Evolutionary conservation across 1,284 basidiomycete genomes (phyloP).

Genomic region (Rhodotorula sp.): DNA sequence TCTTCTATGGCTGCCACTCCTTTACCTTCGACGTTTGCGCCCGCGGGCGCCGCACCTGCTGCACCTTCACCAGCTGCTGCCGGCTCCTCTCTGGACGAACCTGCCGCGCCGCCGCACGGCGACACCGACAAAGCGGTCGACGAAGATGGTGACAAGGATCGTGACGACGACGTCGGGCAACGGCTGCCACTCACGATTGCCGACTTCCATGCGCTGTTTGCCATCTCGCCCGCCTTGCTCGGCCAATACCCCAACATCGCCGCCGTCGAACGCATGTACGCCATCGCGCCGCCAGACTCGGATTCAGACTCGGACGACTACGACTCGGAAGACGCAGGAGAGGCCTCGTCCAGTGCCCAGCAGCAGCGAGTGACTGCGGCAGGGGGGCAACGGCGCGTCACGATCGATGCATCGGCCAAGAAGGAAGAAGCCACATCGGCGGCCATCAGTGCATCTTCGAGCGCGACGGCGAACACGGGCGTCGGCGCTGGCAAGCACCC

Average conservation of each 20-base stretch:
- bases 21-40: slow-evolving; percentile 14
- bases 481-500: slow-evolving; percentile 24
- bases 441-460: neutral
- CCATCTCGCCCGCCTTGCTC: slow-evolving; percentile 31
- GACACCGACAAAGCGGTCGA: neutral
- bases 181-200: slow-evolving; percentile 18
- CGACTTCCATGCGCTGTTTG: slow-evolving; percentile 39
- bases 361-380: neutral
- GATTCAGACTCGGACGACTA: slow-evolving; percentile 22
- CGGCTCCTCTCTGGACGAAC: neutral
- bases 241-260: slow-evolving; percentile 23
- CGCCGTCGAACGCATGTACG: slow-evolving; percentile 37
- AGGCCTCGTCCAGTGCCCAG: too few species aligned
- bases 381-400: neutral
- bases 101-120: neutral
- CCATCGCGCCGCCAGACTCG: slow-evolving; percentile 23
- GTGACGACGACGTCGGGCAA: neutral
- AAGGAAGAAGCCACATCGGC: neutral
- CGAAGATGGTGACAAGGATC: neutral
- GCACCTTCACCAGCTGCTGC: neutral
- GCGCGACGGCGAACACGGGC: neutral
- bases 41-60: slow-evolving; percentile 4
- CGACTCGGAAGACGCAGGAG: slow-evolving; percentile 5
- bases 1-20: slow-evolving; percentile 13
- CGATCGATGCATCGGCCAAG: neutral